Evolutionary conservation across 2,329 filamentous ascomycete genomes (phyloP), one percentile per base, ranked within the genome.

Genomic region (Parascedosporium putredinis): DNA sequence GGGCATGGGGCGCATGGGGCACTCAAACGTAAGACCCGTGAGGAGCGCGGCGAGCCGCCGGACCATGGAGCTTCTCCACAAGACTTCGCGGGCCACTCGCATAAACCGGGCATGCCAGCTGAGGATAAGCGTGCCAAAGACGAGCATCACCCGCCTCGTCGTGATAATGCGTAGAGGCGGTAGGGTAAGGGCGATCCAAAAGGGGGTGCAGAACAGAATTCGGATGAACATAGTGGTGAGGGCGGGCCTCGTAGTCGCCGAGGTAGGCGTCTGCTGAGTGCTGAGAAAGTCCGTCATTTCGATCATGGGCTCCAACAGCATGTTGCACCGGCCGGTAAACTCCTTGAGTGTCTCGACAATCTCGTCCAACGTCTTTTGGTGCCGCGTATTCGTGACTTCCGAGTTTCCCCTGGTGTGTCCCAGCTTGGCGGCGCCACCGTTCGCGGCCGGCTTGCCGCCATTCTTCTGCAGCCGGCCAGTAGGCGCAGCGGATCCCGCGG

Each of bases 311-410:
- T 96, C 90, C 47, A 97, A 75, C 16, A 98, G 72, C 48, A 95
- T 84, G 64, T 96, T 95, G 67, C 93, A 96, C 45, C 93, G 79
- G 4, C 84, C 86, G 0, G 91, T 97, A 57, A 98, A 88, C 56
- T 89, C 82, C 63, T 89, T 88, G 42, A 98, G 70, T 0, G 88
- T 95, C 58, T 97, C 90, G 51, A 98, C 86, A 53, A 98, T 98
- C 68, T 98, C 93, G 63, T 98, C 93, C 48, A 98, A 68, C 47
- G 89, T 96, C 71, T 96, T 96, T 60, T 95, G 88, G 59, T 93
- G 87, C 52, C 84, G 83, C 38, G 83, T 84, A 53, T 76, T 81
- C 5, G 76, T 79, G 14, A 68, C 62, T 58, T 88, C 86, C 7
- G 73, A 76, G 31, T 66, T 62, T 18, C 67, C 68, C n/a, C 70